Evolutionary conservation across 805 yeast species (phyloP).

Genomic region (Naumovozyma baii): DNA sequence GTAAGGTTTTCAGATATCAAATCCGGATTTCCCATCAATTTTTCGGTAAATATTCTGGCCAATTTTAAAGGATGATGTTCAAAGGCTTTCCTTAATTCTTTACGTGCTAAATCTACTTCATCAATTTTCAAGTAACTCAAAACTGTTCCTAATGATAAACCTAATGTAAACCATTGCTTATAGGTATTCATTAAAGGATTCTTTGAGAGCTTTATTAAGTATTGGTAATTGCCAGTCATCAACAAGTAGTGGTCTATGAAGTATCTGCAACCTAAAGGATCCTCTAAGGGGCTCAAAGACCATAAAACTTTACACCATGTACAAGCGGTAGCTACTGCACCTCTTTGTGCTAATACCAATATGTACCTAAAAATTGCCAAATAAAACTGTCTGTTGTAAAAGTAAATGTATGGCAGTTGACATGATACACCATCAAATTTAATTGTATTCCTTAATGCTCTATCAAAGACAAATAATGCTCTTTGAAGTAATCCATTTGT

Average conservation of each 20-base stretch:
- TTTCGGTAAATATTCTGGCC: slow-evolving; percentile 17
- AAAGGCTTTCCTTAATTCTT: slow-evolving; percentile 42
- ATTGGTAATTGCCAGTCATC: slow-evolving; percentile 53
- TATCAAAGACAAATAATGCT: slow-evolving; percentile 69
- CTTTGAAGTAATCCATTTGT: slow-evolving; percentile 69
- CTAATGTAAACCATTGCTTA: slow-evolving; percentile 61
- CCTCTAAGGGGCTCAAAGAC: slow-evolving; percentile 65
- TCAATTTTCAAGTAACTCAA: slow-evolving; percentile 47
- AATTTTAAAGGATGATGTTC: slow-evolving; percentile 45
- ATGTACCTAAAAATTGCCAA: slow-evolving; percentile 66
- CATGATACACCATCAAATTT: slow-evolving; percentile 44
- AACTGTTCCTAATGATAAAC: slow-evolving; percentile 55
- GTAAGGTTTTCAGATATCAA: slow-evolving; percentile 13
- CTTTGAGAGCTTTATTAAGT: slow-evolving; percentile 45
- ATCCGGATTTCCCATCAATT: slow-evolving; percentile 16
- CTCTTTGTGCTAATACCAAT: slow-evolving; percentile 59
- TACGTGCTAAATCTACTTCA: slow-evolving; percentile 36
- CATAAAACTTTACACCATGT: slow-evolving; percentile 62
- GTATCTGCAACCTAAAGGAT: slow-evolving; percentile 76
- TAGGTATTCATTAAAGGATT: slow-evolving; percentile 52
- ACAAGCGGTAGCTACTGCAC: slow-evolving; percentile 69
- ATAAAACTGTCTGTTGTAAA: slow-evolving; percentile 69
- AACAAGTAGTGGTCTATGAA: slow-evolving; percentile 75
- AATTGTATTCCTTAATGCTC: slow-evolving; percentile 55
- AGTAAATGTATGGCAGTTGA: slow-evolving; percentile 67